Conservation (phyloP, 108 stramenopile genomes). For the Skeletonema menzelii region DNA sequence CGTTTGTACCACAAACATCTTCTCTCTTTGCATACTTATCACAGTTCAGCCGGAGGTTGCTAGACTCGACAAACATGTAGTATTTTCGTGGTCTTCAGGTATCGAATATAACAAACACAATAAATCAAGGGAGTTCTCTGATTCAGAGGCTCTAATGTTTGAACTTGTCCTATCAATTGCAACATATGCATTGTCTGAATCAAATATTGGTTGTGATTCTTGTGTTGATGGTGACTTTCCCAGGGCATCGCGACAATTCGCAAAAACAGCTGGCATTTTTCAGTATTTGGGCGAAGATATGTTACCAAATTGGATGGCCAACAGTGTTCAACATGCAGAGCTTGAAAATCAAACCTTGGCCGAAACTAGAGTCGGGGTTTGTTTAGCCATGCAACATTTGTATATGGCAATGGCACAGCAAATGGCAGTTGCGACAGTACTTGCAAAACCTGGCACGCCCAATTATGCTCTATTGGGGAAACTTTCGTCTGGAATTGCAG, state of each 20-base stretch:
- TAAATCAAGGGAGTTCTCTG: conserved; percentile 45
- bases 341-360: conserved; percentile 64
- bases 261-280: conserved; percentile 80
- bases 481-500: conserved; percentile 67
- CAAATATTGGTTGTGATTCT: conserved; percentile 72
- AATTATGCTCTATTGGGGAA: conserved; percentile 85
- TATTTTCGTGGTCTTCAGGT: conserved; percentile 82
- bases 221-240: conserved; percentile 79
- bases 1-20: neutral
- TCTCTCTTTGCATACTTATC: neutral
- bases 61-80: conserved; percentile 43
- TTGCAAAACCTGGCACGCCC: conserved; percentile 78
- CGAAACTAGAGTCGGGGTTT: conserved; percentile 66
- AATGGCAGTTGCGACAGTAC: conserved; percentile 87
- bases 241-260: conserved; percentile 67
- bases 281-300: conserved; percentile 63
- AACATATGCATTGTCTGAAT: conserved; percentile 71
- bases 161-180: conserved; percentile 79
- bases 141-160: conserved; percentile 89
- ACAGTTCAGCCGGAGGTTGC: conserved; percentile 7
- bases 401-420: conserved; percentile 87
- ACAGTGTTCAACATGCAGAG: conserved; percentile 61
- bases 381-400: conserved; percentile 63
- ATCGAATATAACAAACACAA: conserved; percentile 58
- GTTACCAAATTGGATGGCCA: conserved; percentile 84